Evolutionary conservation across 768 basidiomycete species (phyloP), one percentile per base, ranked within the genome.

Genomic region (Phaffia australis): DNA sequence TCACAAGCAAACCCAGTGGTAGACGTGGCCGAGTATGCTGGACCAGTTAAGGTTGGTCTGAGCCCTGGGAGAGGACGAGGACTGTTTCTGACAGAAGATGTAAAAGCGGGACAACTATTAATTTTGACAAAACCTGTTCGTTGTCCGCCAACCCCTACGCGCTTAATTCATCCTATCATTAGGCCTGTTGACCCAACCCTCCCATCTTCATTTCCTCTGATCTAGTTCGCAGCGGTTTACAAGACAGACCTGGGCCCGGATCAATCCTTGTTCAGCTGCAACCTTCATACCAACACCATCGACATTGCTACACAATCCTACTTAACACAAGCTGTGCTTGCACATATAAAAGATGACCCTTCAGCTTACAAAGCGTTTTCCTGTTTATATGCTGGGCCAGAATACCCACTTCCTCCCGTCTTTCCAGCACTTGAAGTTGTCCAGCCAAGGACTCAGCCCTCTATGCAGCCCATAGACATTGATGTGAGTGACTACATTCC

Each of bases 281-380:
- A 60, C 23, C 59, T 60, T n/a, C 59, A 60, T 49, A 21, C 59
- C 5, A 49, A 60, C 3, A 25, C 46, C 23, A n/a, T 60, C 47
- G 59, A 60, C 21, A 27, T 46, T 11, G 27, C 59, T 8, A 9
- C 30, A 1, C 59, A 60, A 29, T 35, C 59, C 6, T 46, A 46
- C 18, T 14, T 60, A 49, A 60, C 59, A 16, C 59, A 60, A 27
- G 56, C 56, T 32, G 19, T n/a, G 19, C 56, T 57, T 19, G 56
- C 19, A 29, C 56, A 29, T 19, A 11, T 60, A 27, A 46, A 48
- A 49, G 59, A 60, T 19, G 59, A 60, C 25, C 46, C 59, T 2
- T 14, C 7, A 16, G 27, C 46, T 23, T 6, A 18, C 1, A 49
- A 60, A 27, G 35, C 50, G 23, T 60, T 60, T 27, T 11, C 9